Conservation (phyloP, 352 stramenopile species). For the Phytophthora tentaculata region DNA sequence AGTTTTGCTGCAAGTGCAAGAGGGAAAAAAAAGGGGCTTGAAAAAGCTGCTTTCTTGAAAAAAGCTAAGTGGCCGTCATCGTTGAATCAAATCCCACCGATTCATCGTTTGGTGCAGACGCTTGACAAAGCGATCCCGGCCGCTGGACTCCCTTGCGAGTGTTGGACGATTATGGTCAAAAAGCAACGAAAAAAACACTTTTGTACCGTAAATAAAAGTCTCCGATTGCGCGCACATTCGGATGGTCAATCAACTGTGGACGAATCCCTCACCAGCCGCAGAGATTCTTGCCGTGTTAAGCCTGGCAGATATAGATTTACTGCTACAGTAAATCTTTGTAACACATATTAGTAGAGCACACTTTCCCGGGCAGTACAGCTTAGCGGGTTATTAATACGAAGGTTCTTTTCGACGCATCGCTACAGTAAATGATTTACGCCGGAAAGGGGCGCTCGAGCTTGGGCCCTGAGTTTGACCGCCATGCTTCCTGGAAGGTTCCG, state of each 20-base stretch:
- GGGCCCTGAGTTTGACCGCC: too few relatives aligned
- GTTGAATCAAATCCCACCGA: slow-evolving; percentile 6
- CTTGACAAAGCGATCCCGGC: neutral
- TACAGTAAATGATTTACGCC: too few relatives aligned
- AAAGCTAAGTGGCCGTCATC: slow-evolving; percentile 30
- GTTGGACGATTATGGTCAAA: slow-evolving; percentile 22
- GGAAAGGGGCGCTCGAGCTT: too few relatives aligned
- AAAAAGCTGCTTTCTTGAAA: slow-evolving; percentile 30
- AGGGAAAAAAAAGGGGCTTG: slow-evolving; percentile 9
- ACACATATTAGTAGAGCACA: too few relatives aligned
- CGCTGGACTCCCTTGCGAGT: too few relatives aligned
- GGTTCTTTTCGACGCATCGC: too few relatives aligned
- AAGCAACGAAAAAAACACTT: slow-evolving; percentile 20
- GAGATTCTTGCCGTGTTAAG: neutral
- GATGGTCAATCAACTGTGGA: neutral
- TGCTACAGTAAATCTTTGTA: too few relatives aligned
- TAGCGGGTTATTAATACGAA: too few relatives aligned
- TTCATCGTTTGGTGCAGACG: neutral
- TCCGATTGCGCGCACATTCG: slow-evolving; percentile 3
- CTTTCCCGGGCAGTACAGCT: too few relatives aligned
- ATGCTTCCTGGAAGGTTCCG: too few relatives aligned
- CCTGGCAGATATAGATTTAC: too few relatives aligned
- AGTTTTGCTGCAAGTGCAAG: slow-evolving; percentile 3
- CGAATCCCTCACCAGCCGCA: neutral
- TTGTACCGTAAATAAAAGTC: slow-evolving; percentile 4